Base-by-base conservation (phyloP, 768 basidiomycete genomes). In the Auriculariales sp. region DNA sequence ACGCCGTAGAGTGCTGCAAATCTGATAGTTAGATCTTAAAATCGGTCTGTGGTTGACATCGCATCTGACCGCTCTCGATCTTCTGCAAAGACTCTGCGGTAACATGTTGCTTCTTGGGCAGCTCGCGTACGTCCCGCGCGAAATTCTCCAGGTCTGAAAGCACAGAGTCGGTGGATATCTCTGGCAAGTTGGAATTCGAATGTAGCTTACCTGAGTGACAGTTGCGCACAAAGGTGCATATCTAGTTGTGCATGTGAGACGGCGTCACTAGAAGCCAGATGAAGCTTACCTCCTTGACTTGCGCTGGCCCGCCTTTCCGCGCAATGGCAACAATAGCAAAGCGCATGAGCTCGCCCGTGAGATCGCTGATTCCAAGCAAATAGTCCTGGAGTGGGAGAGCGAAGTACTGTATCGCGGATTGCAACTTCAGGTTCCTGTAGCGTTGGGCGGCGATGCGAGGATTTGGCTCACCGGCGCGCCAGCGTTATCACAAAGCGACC, bases 331-430 rank as follows among this genome's bases (percentile, higher is more conserved):
- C 86, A 52, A 97, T 94, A 10, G 90, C 91, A 54, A 83, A 84
- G 29, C 94, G 77, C 95, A 98, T 97, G 24, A 98, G 76, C 65
- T 99, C 95, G 36, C 95, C 95, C 0, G 91, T 95, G 19, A 99
- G 72, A 64, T 99, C 95, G 5, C 89, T 87, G 27, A 98, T 66
- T 4, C 95, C 95, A 2, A 97, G 76, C 12, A 97, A 69, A 60
- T 95, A 98, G 60, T 98, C 93, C 33, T 83, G 79, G 29, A 78
- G 61, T 7, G 88, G 73, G 28, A 93, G 61, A 3, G 79, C 76
- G 56, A 92, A 83, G 55, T 75, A 84, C 92, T 94, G 61, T 39
- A 32, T n/a, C n/a, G 30, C 28, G 36, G 42, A 54, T 36, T 29
- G 24, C 44, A 50, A 49, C 14, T 3, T 31, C n/a, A 50, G 34